A percentile compares a stretch with the other conserved stretches of the same genome.
Evolutionary conservation across 1,139 yeast species (phyloP).

Genomic region (Spathaspora sp.): DNA sequence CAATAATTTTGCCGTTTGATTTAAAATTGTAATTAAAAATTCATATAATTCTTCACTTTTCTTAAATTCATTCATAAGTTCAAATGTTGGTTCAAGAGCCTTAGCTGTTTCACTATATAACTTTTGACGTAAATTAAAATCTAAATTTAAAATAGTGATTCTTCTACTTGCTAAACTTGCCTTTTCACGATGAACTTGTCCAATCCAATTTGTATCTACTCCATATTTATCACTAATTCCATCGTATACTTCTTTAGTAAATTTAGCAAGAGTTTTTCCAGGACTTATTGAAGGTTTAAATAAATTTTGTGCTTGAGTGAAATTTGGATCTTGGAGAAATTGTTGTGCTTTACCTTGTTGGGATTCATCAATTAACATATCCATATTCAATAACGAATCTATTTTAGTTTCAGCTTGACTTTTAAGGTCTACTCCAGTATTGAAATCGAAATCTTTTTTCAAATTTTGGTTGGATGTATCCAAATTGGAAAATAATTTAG

Average conservation of each 20-base stretch:
- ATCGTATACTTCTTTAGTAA: neutral
- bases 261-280: neutral
- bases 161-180: no score
- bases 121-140: constrained; percentile 12
- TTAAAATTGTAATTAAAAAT: constrained; percentile 4
- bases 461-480: no score
- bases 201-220: neutral
- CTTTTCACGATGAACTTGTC: neutral
- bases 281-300: neutral
- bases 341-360: no score
- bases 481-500: neutral
- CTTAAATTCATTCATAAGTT: constrained; percentile 17
- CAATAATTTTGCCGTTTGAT: neutral
- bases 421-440: no score
- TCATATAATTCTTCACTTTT: constrained; percentile 10
- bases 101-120: constrained; percentile 18
- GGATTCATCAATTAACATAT: neutral
- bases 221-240: neutral
- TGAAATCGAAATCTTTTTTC: no score
- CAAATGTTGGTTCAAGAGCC: constrained; percentile 27
- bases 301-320: no score
- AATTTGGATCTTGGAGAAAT: no score
- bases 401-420: no score
- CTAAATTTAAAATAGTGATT: neutral
- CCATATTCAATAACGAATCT: neutral